Conservation (phyloP, 2,329 filamentous ascomycete genomes). For the Colletotrichum sp. region DNA sequence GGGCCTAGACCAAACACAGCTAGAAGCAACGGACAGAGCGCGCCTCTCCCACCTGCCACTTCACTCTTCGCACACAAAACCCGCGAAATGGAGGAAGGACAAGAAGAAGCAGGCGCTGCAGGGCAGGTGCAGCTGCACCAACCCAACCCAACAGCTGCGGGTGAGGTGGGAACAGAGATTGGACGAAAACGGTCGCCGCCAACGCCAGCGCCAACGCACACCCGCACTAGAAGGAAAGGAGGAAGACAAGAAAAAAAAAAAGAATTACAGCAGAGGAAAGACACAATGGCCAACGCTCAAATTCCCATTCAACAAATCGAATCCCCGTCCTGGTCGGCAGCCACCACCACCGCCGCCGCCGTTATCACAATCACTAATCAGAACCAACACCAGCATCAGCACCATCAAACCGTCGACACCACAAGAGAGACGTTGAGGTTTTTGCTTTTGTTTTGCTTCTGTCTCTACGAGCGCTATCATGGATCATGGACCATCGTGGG, state of each 20-base stretch:
- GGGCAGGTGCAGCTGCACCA: not conserved
- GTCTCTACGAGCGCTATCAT: not conserved
- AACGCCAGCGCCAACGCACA: slow-evolving; percentile 10
- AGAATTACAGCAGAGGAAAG: not conserved
- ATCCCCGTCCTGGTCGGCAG: not conserved
- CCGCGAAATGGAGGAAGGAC: not conserved
- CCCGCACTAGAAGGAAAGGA: not conserved
- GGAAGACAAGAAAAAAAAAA: not conserved
- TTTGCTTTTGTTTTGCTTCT: not conserved
- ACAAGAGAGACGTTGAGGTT: not conserved
- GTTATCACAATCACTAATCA: not conserved
- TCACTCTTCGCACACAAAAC: not conserved
- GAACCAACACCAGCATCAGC: not conserved
- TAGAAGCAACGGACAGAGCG: not conserved
- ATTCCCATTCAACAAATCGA: not conserved
- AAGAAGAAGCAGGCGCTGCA: not conserved
- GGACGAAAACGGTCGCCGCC: slow-evolving; percentile 10
- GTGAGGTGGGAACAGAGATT: not conserved
- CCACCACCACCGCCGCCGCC: not conserved
- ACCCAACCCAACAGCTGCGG: not conserved
- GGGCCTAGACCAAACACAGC: not conserved
- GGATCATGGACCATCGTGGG: not conserved
- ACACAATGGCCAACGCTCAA: not conserved
- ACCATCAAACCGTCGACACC: not conserved
- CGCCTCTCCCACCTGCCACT: slow-evolving; percentile 7